Conservation (phyloP, 192 early-diverging fungal genomes). For the Coemansia sp. region DNA sequence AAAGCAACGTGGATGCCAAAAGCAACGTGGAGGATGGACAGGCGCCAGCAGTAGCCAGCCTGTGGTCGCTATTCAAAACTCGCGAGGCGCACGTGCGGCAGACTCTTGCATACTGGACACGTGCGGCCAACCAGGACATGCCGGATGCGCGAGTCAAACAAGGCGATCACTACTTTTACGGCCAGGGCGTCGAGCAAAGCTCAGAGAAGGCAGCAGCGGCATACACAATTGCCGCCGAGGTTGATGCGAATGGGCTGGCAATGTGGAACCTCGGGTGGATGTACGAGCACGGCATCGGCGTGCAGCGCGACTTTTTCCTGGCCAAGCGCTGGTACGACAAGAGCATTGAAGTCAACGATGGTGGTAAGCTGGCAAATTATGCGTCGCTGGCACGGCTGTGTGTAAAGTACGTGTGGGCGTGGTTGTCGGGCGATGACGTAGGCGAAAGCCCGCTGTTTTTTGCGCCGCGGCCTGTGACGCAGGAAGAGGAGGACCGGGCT, state of each 20-base stretch:
- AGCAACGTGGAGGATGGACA: neutral
- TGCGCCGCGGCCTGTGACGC: slow-evolving; percentile 28
- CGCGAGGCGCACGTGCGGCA: slow-evolving; percentile 36
- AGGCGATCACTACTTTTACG: slow-evolving; percentile 91
- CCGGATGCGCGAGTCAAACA: slow-evolving; percentile 86
- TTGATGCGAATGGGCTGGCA: slow-evolving; percentile 71
- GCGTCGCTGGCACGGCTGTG: slow-evolving; percentile 71
- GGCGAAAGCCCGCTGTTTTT: slow-evolving; percentile 52
- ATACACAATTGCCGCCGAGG: slow-evolving; percentile 80
- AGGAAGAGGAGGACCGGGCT: slow-evolving; percentile 13
- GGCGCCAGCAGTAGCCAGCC: neutral
- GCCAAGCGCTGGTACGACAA: slow-evolving; percentile 92
- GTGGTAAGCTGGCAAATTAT: slow-evolving; percentile 72
- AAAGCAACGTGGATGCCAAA: neutral
- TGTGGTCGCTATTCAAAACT: slow-evolving; percentile 11
- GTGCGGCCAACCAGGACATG: slow-evolving; percentile 91
- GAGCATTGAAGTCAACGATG: slow-evolving; percentile 73
- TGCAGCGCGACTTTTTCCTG: slow-evolving; percentile 83
- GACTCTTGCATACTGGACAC: slow-evolving; percentile 87
- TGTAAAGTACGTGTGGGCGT: slow-evolving; percentile 65
- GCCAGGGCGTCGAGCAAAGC: slow-evolving; percentile 67
- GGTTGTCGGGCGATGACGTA: slow-evolving; percentile 59
- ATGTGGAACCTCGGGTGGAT: slow-evolving; percentile 98
- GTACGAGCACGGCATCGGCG: slow-evolving; percentile 91
- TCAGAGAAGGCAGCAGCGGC: slow-evolving; percentile 74